Conservation (phyloP, 23 red algal species). For the Gracilariopsis chorda region DNA sequence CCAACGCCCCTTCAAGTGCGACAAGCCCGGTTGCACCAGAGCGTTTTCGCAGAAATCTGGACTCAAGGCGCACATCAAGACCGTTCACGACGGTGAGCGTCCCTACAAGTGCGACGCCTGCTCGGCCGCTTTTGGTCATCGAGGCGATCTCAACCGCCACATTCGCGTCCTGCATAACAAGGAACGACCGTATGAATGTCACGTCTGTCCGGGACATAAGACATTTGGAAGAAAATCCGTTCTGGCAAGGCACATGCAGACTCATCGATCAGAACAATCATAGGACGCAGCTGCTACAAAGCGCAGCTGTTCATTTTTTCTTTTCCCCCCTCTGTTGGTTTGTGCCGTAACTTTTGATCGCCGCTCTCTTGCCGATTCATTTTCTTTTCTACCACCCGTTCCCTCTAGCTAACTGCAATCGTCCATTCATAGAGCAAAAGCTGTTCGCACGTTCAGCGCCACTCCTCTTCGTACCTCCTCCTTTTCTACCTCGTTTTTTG, state of each 20-base stretch:
- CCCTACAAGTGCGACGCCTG: conserved; percentile 51
- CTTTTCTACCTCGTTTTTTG: no score
- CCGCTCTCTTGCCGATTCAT: no score
- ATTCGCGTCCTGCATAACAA: conserved; percentile 61
- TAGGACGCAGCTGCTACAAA: no score
- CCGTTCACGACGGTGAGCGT: conserved; percentile 52
- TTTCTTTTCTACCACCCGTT: no score
- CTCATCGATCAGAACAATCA: not conserved
- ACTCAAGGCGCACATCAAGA: conserved; percentile 42
- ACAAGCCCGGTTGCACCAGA: conserved; percentile 5
- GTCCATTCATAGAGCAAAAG: no score
- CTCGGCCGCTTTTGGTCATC: conserved; percentile 52
- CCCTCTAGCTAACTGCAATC: no score
- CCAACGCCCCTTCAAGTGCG: conserved; percentile 52
- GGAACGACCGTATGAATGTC: conserved; percentile 60
- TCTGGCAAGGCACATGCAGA: conserved; percentile 45
- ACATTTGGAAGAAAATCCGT: conserved; percentile 49
- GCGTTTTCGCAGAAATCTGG: conserved; percentile 43
- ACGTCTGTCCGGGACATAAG: conserved; percentile 21
- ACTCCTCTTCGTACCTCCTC: no score
- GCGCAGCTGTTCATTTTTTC: no score
- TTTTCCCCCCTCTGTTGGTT: no score
- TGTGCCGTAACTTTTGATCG: no score
- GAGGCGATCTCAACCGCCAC: conserved; percentile 66
- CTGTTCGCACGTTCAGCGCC: no score